Evolutionary conservation across 441 rosid genomes (phyloP), one percentile per base, ranked within the genome.

Genomic region (Corymbia calophylla): DNA sequence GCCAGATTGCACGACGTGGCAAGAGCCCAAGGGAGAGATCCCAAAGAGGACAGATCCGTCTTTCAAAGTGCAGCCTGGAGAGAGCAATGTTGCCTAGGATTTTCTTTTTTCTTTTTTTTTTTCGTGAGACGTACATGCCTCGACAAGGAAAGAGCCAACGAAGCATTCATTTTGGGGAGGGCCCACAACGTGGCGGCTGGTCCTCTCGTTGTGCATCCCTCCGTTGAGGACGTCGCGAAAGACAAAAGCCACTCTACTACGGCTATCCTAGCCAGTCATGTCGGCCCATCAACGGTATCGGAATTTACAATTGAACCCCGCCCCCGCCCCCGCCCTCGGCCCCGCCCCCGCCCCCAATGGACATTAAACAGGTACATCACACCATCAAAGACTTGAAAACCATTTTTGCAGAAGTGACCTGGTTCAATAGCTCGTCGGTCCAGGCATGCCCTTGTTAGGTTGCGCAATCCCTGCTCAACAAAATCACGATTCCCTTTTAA

Each of bases 401-500:
- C 49, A 39, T 73, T 73, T 19, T 73, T 2, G 48, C 81, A 35
- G 23, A 1, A 39, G 7, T 15, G 1, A 19, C 29, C 8, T 11
- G 1, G 5, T 73, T 39, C 49, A 2, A 21, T 0, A 5, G 48
- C 31, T n/a, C 0, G 32, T 15, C 32, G 68, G 32, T 31, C 35
- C 35, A 64, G n/a, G 9, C 1, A 29, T n/a, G 6, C 32, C 6
- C 32, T 1, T 17, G 0, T 29, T 29, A 29, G 68, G 12, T 1
- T 1, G 21, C 27, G 9, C 2, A 8, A 32, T 62, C 32, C 18
- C 4, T 62, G 16, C 68, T 62, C 31, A 62, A 18, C 48, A 35
- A 70, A 70, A 70, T 70, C 48, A 1, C 15, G 2, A 66, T 66
- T 17, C 5, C 25, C 80, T 68, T 68, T 68, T 3, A 18, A 14